Percentiles rank a stretch among this genome's conserved stretches.
These are phyloP conservation scores for Incumbomyces delicatus DNA, from an alignment of 2,329 filamentous ascomycete genomes.

Conservation along the genomic window DNA sequence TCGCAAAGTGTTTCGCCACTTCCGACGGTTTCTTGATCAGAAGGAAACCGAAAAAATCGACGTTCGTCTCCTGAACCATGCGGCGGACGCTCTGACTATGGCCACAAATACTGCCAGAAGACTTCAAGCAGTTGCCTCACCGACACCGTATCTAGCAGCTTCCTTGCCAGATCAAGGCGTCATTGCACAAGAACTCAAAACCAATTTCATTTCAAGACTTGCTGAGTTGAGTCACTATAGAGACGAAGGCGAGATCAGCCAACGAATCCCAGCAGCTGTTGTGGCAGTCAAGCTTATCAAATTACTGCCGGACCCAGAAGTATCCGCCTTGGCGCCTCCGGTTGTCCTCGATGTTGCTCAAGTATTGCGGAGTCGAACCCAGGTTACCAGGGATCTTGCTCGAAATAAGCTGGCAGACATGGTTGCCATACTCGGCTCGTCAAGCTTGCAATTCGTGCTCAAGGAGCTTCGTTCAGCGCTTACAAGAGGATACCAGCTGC, in stretches of 20 bases:
- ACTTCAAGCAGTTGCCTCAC: slow-evolving; percentile 13
- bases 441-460: slow-evolving; percentile 84
- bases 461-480: slow-evolving; percentile 80
- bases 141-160: slow-evolving; percentile 41
- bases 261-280: slow-evolving; percentile 80
- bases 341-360: slow-evolving; percentile 88
- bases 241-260: slow-evolving; percentile 86
- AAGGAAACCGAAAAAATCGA: slow-evolving; percentile 60
- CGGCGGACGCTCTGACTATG: slow-evolving; percentile 64
- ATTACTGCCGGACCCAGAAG: slow-evolving; percentile 62
- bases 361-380: slow-evolving; percentile 78
- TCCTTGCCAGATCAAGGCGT: slow-evolving; percentile 60
- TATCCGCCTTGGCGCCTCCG: slow-evolving; percentile 65
- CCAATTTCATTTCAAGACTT: slow-evolving; percentile 67
- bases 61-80: slow-evolving; percentile 67
- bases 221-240: slow-evolving; percentile 85
- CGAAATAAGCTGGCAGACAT: slow-evolving; percentile 81
- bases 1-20: slow-evolving; percentile 71
- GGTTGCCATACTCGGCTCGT: slow-evolving; percentile 65
- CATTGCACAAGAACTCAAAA: slow-evolving; percentile 60
- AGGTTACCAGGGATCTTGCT: slow-evolving; percentile 83
- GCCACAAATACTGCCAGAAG: slow-evolving; percentile 34
- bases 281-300: slow-evolving; percentile 81
- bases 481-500: slow-evolving; percentile 78
- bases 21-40: slow-evolving; percentile 71